Percentiles rank a stretch among this genome's conserved stretches.
Evolutionary conservation across 352 stramenopile genomes (phyloP).

Genomic region (Phytopythium helicoides): DNA sequence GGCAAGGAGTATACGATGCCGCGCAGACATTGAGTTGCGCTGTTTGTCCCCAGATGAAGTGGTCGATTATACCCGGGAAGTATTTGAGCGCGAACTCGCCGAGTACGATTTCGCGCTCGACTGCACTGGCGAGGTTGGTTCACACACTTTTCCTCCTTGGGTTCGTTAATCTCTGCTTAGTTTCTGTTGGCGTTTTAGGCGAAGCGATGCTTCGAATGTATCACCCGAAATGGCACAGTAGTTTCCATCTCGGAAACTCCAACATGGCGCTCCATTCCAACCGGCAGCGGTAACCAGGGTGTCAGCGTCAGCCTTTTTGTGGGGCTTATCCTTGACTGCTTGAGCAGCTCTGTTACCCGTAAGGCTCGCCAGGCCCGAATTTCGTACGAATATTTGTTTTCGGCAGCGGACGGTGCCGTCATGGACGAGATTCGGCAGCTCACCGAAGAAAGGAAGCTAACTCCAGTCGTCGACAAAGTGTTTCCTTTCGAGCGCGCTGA

Average conservation of each 20-base stretch:
- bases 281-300: constrained; percentile 22
- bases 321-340: constrained; percentile 46
- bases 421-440: constrained; percentile 55
- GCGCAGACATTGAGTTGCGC: no score
- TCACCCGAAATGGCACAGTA: constrained; percentile 50
- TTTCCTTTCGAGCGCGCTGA: constrained; percentile 68
- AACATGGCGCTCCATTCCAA: constrained; percentile 29
- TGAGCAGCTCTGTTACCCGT: constrained; percentile 55
- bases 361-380: constrained; percentile 48
- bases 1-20: no score
- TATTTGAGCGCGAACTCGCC: constrained; percentile 60
- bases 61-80: constrained; percentile 63
- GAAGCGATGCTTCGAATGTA: constrained; percentile 59
- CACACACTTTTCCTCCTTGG: not conserved
- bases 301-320: constrained; percentile 46
- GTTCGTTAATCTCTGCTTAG: not conserved
- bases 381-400: constrained; percentile 61
- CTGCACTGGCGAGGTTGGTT: constrained; percentile 63
- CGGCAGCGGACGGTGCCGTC: constrained; percentile 25
- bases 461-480: constrained; percentile 64
- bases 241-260: constrained; percentile 64
- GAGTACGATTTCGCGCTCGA: constrained; percentile 81
- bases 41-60: constrained; percentile 43
- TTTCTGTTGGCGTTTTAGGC: constrained; percentile 18
- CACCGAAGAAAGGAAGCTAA: constrained; percentile 38